Conservation (phyloP, 192 early-diverging fungal species). For the Coemansia sp. region DNA sequence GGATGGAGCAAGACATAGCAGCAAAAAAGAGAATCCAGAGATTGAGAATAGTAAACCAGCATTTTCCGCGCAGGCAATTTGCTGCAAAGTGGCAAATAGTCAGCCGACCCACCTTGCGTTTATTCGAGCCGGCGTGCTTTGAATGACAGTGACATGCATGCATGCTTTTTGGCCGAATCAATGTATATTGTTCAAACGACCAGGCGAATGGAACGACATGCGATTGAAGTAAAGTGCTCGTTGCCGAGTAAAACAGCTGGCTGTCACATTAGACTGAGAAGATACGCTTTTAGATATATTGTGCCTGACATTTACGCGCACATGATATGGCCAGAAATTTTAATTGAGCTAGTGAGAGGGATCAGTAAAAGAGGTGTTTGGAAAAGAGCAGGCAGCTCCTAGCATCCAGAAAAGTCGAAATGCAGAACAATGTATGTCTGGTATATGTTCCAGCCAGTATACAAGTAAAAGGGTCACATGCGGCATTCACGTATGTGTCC, state of each 20-base stretch:
- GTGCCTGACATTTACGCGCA: neutral
- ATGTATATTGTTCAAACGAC: conserved; percentile 1
- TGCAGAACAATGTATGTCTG: neutral
- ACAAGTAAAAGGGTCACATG: neutral
- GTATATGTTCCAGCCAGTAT: no score
- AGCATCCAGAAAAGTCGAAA: neutral
- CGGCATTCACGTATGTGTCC: neutral
- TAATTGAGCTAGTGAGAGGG: neutral
- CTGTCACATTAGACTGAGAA: neutral
- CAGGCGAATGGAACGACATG: neutral
- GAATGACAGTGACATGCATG: neutral
- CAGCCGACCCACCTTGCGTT: neutral
- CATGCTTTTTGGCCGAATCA: neutral
- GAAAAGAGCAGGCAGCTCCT: neutral
- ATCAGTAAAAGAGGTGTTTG: neutral
- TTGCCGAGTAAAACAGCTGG: neutral
- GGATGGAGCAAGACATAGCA: neutral
- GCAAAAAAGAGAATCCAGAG: neutral
- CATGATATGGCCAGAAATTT: neutral
- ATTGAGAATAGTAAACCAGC: neutral
- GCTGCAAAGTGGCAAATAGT: neutral
- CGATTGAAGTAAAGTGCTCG: neutral
- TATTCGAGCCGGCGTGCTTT: neutral
- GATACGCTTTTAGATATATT: neutral
- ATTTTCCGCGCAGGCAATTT: neutral